A percentile compares a stretch with the other conserved stretches of the same genome.
These are phyloP conservation scores for Sorghum bicolor DNA, from an alignment of 176 grass and related monocot genomes.

Conservation along the genomic window Sorghum_bicolor_NCBIv3 NC_012873.2:58612001-58612500, in stretches of 20 bases:
- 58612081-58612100: constrained; percentile 13
- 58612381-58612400: constrained; percentile 4
- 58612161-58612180: constrained; percentile 20
- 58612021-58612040: background rate
- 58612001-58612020: background rate
- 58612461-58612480: background rate
- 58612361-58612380: background rate
- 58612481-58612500: no score
- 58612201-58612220: background rate
- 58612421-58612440: constrained; percentile 19
- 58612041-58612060: background rate
- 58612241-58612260: constrained; percentile 22
- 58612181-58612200: background rate
- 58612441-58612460: background rate
- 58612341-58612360: background rate
- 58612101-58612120: background rate
- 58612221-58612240: background rate
- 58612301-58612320: background rate
- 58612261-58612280: constrained; percentile 13
- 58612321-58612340: constrained; percentile 22
- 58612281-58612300: background rate
- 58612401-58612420: constrained; percentile 22
- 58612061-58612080: background rate
- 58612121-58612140: background rate
- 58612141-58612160: background rate